Evolutionary conservation across 192 early-diverging fungal species (phyloP), one percentile per base, ranked within the genome.

Genomic region (Linnemannia zychae): DNA sequence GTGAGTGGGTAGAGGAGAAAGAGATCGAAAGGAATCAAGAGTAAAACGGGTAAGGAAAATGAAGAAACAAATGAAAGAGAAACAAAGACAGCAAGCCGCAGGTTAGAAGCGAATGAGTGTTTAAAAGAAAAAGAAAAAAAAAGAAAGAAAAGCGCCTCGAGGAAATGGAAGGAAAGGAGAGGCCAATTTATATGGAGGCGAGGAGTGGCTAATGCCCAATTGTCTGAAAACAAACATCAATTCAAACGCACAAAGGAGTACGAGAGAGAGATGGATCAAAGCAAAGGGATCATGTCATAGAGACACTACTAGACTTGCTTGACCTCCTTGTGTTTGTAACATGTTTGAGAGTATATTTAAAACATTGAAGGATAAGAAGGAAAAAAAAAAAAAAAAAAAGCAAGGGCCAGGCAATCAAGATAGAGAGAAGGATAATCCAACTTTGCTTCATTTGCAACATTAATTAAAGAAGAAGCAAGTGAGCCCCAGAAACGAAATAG

Each of bases 51-150:
- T 20, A 74, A 16, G 52, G 50, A 40, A 16, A 44, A 34, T 34
- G 73, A 60, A 70, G 68, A 70, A 7, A 72, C 16, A 47, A 46
- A 69, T 71, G 70, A 71, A 47, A 71, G 44, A 48, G 40, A 71
- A 47, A 47, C 46, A 71, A 71, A 47, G 70, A 40, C 40, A n/a
- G n/a, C n/a, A 40, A 71, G 6, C 28, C 24, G 47, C 37, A 40
- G 37, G 40, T 44, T 4, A 16, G n/a, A 48, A 71, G 24, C 38
- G 0, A 4, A 33, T 33, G 68, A 70, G 22, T 37, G 11, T 11
- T 22, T 16, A 31, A 15, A 63, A 63, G 57, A n/a, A 31, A 63
- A 12, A 28, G 28, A 31, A 15, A 24, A 57, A n/a, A 24, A 12
- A n/a, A 17, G 17, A 9, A 44, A 44, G 40, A 44, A 9, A 44